Evolutionary conservation across 148 eudicot species (phyloP), one percentile per base, ranked within the genome.

Genomic region (Diospyros kaki): DNA sequence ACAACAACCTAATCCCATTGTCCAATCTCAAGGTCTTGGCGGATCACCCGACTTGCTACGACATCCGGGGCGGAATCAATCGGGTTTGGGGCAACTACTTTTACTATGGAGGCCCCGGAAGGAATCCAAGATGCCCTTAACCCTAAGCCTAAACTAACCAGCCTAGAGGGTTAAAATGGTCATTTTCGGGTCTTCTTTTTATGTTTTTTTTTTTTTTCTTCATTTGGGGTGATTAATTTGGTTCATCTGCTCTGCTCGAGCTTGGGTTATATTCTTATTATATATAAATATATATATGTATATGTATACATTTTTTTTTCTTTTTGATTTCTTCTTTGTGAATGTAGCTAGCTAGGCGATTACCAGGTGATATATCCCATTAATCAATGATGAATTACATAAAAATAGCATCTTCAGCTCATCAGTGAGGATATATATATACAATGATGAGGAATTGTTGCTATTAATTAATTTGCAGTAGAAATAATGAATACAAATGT

Each of bases 41-140:
- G 1, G 98, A 93, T 71, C 96, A 91, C 66, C 91, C 98, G 3
- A 88, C 88, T 79, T 93, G 98, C 71, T 93, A 93, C 54, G 89
- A 91, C 67, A 88, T 91, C 2, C 83, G 77, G 65, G 90, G 91
- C 7, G 98, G 98, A 9, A 70, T 78, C 58, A 91, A 91, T 78
- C 82, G 75, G 17, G 98, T 88, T 75, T 93, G 98, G 98, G 98
- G 98, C 17, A 84, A 93, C 75, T 93, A 93, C 80, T 89, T 93
- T 82, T 93, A 93, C 45, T 93, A 89, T 76, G 98, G 98, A 67
- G 98, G 98, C 3, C 98, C 98, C 3, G 98, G 98, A 40, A 81
- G 83, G 81, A 93, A 86, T 82, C 78, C 83, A 53, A 85, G 81
- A 58, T 93, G 98, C 66, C 83, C 96, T 44, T 93, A 77, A 73